Evolutionary conservation across 805 yeast genomes (phyloP), one percentile per base, ranked within the genome.

Genomic region (Wickerhamomyces rabaulensis): DNA sequence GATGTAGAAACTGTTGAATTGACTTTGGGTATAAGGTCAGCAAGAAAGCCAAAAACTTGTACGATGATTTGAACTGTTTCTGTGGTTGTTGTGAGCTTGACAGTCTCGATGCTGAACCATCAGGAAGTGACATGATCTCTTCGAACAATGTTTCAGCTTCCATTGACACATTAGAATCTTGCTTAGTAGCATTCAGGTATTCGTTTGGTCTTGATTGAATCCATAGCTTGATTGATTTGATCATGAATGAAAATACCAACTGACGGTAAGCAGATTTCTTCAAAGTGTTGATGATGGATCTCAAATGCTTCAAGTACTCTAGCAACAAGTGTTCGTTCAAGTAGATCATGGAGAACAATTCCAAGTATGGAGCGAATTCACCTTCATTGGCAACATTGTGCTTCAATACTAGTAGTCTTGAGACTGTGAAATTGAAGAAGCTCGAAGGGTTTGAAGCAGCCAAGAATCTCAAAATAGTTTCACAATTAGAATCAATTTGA

Each of bases 381-480:
- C 58, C 49, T 41, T 71, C 75, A 26, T 63, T 64, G 4, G 61
- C 48, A 25, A 66, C 51, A 41, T 73, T 53, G 40, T 72, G 76
- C 27, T 62, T 66, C 27, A 66, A 46, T 22, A 52, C 54, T 31
- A 53, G 56, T 17, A 69, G 54, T 37, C 64, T 63, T 8, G 50
- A 43, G 3, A 57, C 61, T 43, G 65, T 45, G 56, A 68, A 74
- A 9, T 64, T 60, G 23, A 64, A 69, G 48, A 65, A 74, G 42
- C 74, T 78, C 0, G 49, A 44, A 26, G 77, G 72, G 54, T 79
- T 78, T 3, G 82, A 64, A 15, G 81, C 77, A 1, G 82, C 76
- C 9, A 78, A 40, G 56, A 66, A 79, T 35, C 71, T 61, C 17
- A 75, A 52, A 7, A 80, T 61, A 25, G 68, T 60, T 16, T 70